Conservation (phyloP, 345 rosid species). For the Gossypium raimondii region DNA sequence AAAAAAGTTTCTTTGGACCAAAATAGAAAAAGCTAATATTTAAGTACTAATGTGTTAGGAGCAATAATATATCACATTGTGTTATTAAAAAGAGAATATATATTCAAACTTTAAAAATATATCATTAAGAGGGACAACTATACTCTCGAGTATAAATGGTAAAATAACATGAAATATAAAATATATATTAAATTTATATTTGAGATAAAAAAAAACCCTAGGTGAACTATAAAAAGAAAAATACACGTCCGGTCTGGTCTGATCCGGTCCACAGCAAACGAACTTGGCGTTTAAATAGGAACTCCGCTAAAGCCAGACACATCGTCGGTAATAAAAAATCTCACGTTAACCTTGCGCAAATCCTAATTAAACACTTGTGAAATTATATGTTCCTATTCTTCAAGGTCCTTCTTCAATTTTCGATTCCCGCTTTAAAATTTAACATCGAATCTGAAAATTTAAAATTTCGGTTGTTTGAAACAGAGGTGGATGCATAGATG, state of each 20-base stretch:
- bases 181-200: no score
- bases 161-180: no score
- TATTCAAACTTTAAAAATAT: no score
- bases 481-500: background rate
- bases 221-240: no score
- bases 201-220: no score
- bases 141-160: fast-evolving
- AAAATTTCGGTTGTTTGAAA: background rate
- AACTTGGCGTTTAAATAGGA: background rate
- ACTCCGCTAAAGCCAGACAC: background rate
- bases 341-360: background rate
- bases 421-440: background rate
- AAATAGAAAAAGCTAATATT: no score
- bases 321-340: background rate
- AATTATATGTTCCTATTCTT: background rate
- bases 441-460: background rate
- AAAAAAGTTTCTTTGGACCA: no score
- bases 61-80: no score
- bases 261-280: background rate
- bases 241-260: background rate
- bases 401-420: background rate
- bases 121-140: no score
- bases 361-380: background rate
- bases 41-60: no score
- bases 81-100: no score